These are phyloP conservation scores for Claviceps africana DNA, from an alignment of 2,329 filamentous ascomycete species.

Conservation along the genomic window DNA sequence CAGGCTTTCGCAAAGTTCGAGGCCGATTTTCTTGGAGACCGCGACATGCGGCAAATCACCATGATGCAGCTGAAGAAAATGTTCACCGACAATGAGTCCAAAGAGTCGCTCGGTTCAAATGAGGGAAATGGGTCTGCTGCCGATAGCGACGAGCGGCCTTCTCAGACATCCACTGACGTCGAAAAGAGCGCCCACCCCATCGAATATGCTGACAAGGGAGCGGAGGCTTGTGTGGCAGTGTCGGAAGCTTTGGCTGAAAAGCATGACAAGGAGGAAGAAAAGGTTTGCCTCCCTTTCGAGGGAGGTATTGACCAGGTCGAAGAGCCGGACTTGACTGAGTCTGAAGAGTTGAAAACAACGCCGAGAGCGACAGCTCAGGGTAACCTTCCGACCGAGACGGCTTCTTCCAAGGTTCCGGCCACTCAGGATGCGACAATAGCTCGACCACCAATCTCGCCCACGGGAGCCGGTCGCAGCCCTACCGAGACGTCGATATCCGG, in stretches of 20 bases:
- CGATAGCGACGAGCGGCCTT: slow-evolving; percentile 33
- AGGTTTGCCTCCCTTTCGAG: slow-evolving; percentile 18
- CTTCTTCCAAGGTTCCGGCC: neutral
- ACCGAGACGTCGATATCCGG: slow-evolving; percentile 8
- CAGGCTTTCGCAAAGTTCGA: slow-evolving; percentile 82
- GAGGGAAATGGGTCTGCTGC: slow-evolving; percentile 49
- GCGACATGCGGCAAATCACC: slow-evolving; percentile 84
- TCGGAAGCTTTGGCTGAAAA: slow-evolving; percentile 10
- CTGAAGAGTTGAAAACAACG: slow-evolving; percentile 13
- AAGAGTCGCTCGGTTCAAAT: slow-evolving; percentile 55
- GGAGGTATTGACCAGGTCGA: slow-evolving; percentile 32
- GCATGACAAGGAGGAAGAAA: slow-evolving; percentile 15
- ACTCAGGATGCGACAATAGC: slow-evolving; percentile 3
- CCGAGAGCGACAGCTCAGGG: slow-evolving; percentile 9
- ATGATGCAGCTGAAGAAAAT: slow-evolving; percentile 88
- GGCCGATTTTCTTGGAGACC: slow-evolving; percentile 85
- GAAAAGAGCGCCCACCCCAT: slow-evolving; percentile 32
- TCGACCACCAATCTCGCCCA: slow-evolving; percentile 12
- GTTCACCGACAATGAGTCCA: slow-evolving; percentile 80
- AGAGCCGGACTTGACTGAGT: slow-evolving; percentile 34
- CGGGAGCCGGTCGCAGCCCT: slow-evolving; percentile 6
- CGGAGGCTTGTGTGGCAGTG: slow-evolving; percentile 18
- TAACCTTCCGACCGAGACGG: neutral
- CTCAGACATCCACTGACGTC: slow-evolving; percentile 30
- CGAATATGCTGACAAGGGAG: slow-evolving; percentile 21